Base-by-base conservation (phyloP, 495 filamentous ascomycete species). In the Schizothecium vesticola region DNA sequence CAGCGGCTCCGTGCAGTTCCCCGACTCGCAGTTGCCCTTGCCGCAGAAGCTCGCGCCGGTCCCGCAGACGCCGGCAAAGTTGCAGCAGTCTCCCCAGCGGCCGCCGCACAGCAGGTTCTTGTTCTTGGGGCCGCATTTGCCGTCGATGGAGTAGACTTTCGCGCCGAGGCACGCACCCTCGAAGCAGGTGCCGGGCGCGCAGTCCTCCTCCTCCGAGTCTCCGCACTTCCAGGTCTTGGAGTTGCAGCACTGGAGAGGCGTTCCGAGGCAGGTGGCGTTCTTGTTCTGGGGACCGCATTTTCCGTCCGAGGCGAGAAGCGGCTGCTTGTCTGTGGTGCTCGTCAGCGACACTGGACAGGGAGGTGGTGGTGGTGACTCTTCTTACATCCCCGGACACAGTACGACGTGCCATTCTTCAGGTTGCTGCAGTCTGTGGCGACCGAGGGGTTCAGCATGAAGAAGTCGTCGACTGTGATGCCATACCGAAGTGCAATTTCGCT, bases 21-120 rank as follows among this genome's bases (percentile, higher is more conserved):
- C 33, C 3, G 33, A 43, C 33, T 43, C 33, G 33, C 33, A 43
- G 33, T 43, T 43, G 1, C 13, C 13, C 13, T 43, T 43, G 33
- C 33, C 33, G 33, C 33, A 43, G 33, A 43, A 43, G 13, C 13
- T 43, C 33, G 13, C 6, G 13, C 33, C 33, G 33, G 33, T 43
- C 13, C 33, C 33, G 5, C 33, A 43, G 3, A 63, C 55, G 22
- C 77, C 75, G 51, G 63, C 64, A 19, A 72, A 55, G 56, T 67
- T 74, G 69, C 74, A 79, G 59, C 72, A 79, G 63, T 75, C 64
- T 0, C 74, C 77, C 75, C 71, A 77, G 70, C 67, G 66, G n/a
- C 75, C 71, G 10, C 59, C 57, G 66, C 74, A 78, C 3, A 5
- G 16, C 24, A 51, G 65, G 56, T 51, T 36, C 55, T 67, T 70